Base-by-base conservation (phyloP, 805 yeast species). In the Barnettozyma botsteinii region DNA sequence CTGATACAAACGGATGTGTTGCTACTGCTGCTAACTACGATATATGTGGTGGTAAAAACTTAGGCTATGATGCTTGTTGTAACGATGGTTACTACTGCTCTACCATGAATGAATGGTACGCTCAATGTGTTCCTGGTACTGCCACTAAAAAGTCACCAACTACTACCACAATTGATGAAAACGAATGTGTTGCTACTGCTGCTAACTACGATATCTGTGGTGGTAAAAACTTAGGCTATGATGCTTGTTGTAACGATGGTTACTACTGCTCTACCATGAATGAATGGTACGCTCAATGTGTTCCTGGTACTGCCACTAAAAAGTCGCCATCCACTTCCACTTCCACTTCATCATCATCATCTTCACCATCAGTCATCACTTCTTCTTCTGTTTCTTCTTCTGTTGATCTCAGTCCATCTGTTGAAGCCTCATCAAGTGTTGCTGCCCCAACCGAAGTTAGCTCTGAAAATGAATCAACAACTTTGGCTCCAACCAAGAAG, bases 41-140 rank as follows among this genome's bases (percentile, higher is more conserved):
- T 3, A n/a, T 11, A 28, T 49, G 55, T 43, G 55, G 55, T 35
- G 53, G 52, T 32, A n/a, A 6, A 10, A 32, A 33, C 15, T 26
- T 34, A n/a, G 19, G 32, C 7, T 45, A 49, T 14, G 35, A 45
- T 12, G 35, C 41, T 9, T 35, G 38, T 8, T 49, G 56, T 37
- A 43, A 36, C 10, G 23, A 22, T 12, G 50, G 46, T 6, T 41
- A 24, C 26, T 22, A 24, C 17, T 48, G 53, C 35, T 20, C 25
- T 4, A 17, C 46, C 17, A 18, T 6, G 15, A 47, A 49, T 33
- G 39, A 37, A 4, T 49, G 24, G 24, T 51, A 45, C 27, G 28
- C 38, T 31, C 49, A 48, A 35, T 49, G 55, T 40, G 31, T 37
- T 17, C 34, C 11, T 7, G 17, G 5, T 15, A 28, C 20, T 15